Percentiles rank a stretch among this genome's conserved stretches.
Conservation (phyloP, 1,139 yeast species). For the Taphrina wiesneri region DNA sequence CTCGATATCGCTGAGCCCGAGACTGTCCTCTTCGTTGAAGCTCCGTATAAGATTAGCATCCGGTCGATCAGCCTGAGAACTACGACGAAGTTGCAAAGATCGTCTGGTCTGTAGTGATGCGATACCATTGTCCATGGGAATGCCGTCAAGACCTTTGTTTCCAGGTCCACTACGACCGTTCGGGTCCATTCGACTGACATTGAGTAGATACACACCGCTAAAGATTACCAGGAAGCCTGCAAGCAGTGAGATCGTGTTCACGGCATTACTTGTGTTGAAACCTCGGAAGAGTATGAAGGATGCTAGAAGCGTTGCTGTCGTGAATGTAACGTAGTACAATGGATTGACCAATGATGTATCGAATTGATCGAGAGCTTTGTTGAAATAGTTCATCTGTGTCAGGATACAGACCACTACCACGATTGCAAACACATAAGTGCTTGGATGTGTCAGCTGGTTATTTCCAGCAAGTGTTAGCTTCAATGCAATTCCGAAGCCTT, state of each 20-base stretch:
- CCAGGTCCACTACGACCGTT: conserved; percentile 51
- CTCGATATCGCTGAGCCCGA: conserved; percentile 27
- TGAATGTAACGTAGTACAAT: conserved; percentile 83
- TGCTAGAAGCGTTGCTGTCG: conserved; percentile 83
- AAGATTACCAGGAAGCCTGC: conserved; percentile 86
- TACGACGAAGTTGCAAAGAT: conserved; percentile 50
- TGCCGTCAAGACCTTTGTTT: conserved; percentile 65
- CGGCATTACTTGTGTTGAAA: conserved; percentile 78
- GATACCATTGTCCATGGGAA: conserved; percentile 81
- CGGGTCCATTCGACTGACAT: conserved; percentile 42
- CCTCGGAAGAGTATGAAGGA: conserved; percentile 85
- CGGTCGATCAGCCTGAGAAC: conserved; percentile 18
- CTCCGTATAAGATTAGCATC: conserved; percentile 26
- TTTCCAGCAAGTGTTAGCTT: conserved; percentile 84
- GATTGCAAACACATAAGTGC: conserved; percentile 76
- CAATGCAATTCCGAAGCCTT: conserved; percentile 90
- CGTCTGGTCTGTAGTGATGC: conserved; percentile 77
- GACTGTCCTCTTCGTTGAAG: conserved; percentile 4
- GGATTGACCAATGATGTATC: conserved; percentile 93
- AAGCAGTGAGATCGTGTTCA: conserved; percentile 77
- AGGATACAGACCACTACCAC: conserved; percentile 80
- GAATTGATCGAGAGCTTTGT: conserved; percentile 88
- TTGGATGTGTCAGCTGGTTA: conserved; percentile 81
- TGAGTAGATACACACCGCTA: conserved; percentile 80
- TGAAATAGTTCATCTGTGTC: conserved; percentile 91